Conservation (phyloP, 2,329 filamentous ascomycete genomes). For the Fusarium compactum region DNA sequence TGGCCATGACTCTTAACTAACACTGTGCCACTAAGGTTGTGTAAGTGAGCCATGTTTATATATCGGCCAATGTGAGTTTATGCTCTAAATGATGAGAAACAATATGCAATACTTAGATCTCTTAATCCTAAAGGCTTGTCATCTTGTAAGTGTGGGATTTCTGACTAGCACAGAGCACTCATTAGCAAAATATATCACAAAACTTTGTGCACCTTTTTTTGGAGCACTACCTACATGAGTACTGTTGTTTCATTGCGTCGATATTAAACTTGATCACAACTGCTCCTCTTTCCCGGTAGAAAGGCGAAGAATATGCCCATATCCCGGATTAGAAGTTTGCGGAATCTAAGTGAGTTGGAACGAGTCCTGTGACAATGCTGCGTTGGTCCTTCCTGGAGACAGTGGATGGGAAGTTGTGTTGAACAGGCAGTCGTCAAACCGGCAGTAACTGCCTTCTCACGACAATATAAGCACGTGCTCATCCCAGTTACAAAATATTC, state of each 20-base stretch:
- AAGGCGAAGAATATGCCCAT: not conserved
- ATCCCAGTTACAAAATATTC: not conserved
- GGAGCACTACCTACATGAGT: no score
- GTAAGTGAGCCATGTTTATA: slow-evolving; percentile 12
- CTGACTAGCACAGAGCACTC: no score
- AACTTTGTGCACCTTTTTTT: not conserved
- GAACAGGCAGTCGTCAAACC: not conserved
- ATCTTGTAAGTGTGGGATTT: not conserved
- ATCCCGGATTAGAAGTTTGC: not conserved
- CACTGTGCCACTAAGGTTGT: slow-evolving; percentile 8
- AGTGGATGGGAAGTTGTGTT: not conserved
- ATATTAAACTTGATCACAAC: not conserved
- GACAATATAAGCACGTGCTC: not conserved
- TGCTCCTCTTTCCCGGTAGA: not conserved
- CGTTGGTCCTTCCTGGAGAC: not conserved
- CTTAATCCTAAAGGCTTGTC: rapidly evolving
- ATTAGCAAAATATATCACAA: no score
- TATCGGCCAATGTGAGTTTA: not conserved
- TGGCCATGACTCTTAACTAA: not conserved
- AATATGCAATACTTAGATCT: not conserved
- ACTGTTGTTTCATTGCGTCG: not conserved
- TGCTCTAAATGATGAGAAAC: not conserved
- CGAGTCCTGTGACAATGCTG: not conserved
- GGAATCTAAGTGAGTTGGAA: not conserved
- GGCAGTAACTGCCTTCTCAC: not conserved